A percentile compares a stretch with the other conserved stretches of the same genome.
phyloP scores from a whole-genome alignment of 208 protist species.

The Acanthamoeba castellanii region DNA sequence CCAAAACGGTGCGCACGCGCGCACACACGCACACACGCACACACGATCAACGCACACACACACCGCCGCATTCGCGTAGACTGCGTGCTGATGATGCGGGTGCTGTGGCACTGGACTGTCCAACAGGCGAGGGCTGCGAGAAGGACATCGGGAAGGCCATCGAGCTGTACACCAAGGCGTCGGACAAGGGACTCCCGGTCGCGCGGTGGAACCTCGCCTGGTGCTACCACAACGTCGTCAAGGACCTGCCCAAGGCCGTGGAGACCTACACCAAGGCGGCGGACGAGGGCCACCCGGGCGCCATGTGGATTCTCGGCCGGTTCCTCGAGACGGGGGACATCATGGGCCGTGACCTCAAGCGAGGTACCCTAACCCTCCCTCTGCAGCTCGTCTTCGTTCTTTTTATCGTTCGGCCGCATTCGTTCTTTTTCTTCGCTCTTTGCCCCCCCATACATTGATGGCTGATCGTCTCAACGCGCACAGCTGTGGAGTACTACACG shows the following conservation, averaged over 20 bases:
- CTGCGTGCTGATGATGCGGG: background rate
- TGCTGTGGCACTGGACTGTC: background rate
- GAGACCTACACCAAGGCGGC: slow-evolving; percentile 7
- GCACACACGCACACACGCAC: no score
- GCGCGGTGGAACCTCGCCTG: slow-evolving; percentile 15
- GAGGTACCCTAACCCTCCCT: background rate
- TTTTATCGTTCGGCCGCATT: background rate
- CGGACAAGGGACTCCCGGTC: background rate
- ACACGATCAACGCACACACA: no score
- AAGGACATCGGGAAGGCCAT: slow-evolving; percentile 19
- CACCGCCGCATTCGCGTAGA: background rate
- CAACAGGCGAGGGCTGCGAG: background rate
- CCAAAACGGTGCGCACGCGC: background rate
- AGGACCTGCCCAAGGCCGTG: slow-evolving; percentile 9
- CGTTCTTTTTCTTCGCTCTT: background rate
- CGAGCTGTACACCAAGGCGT: slow-evolving; percentile 15
- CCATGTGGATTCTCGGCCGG: slow-evolving; percentile 17
- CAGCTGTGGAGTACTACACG: background rate
- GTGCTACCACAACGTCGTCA: background rate
- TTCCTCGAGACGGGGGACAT: background rate
- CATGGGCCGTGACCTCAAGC: slow-evolving; percentile 1
- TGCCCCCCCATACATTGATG: background rate
- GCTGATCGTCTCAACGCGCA: background rate
- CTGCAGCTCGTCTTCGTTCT: background rate
- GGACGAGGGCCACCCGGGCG: slow-evolving; percentile 12